A percentile compares a stretch with the other conserved stretches of the same genome.
These are phyloP conservation scores for Lagerstroemia fauriei DNA, from an alignment of 441 rosid genomes.

Conservation along the genomic window DNA sequence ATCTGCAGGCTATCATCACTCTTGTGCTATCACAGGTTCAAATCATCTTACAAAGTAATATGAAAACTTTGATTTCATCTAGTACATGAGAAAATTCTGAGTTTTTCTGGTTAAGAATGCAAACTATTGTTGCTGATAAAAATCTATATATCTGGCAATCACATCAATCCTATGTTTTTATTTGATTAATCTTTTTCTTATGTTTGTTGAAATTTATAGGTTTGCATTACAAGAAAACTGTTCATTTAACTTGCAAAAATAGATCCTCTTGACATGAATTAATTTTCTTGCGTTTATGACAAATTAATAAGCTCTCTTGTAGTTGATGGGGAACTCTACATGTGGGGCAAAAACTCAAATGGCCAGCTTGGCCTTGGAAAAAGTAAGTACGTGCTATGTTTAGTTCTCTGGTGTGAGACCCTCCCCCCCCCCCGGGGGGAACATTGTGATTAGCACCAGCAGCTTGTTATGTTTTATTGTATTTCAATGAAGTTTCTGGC, in stretches of 20 bases:
- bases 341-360: conserved; percentile 90
- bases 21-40: conserved; percentile 86
- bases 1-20: conserved; percentile 86
- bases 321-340: conserved; percentile 85
- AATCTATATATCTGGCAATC: neutral
- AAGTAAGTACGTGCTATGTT: conserved; percentile 38
- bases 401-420: conserved; percentile 2
- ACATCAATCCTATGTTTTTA: neutral
- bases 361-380: conserved; percentile 97
- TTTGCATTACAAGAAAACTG: neutral
- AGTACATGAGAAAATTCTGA: neutral
- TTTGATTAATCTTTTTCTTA: neutral
- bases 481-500: neutral
- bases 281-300: neutral
- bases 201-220: neutral
- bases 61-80: neutral
- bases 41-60: neutral
- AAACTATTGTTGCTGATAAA: neutral
- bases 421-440: no score
- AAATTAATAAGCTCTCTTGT: conserved; percentile 19
- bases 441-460: no score
- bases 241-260: neutral
- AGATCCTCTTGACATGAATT: neutral
- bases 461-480: neutral
- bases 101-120: neutral